Conservation (phyloP, 176 grass and related monocot species). For the Oryza punctata region DNA sequence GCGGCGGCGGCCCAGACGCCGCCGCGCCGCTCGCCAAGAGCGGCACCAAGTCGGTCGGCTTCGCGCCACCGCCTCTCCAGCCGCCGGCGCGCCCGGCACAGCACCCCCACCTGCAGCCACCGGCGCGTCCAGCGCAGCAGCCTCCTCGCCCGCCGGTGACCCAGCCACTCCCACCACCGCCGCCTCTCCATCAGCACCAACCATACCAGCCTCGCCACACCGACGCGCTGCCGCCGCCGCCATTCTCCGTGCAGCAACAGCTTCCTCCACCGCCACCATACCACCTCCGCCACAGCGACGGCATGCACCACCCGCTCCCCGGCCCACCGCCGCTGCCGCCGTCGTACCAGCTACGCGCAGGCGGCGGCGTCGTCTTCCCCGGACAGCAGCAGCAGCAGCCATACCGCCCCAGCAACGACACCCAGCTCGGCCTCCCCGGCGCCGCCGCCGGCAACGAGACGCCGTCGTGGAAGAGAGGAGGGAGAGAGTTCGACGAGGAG, state of each 20-base stretch:
- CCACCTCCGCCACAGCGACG: slow-evolving; percentile 26
- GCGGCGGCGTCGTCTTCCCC: background rate
- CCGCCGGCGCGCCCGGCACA: slow-evolving; percentile 21
- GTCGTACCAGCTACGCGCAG: slow-evolving; percentile 13
- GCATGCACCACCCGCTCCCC: background rate
- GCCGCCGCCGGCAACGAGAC: background rate
- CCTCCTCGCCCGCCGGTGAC: slow-evolving; percentile 3
- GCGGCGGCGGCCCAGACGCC: background rate
- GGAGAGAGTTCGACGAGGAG: slow-evolving; percentile 46
- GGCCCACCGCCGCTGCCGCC: slow-evolving; percentile 32
- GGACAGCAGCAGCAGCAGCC: slow-evolving; percentile 28
- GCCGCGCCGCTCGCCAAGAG: background rate
- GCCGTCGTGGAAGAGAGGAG: slow-evolving; percentile 37
- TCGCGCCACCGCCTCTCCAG: slow-evolving; percentile 33
- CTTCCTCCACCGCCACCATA: background rate
- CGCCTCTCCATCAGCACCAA: background rate
- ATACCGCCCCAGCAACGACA: background rate
- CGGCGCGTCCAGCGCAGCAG: slow-evolving; percentile 24
- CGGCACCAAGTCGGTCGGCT: slow-evolving; percentile 30
- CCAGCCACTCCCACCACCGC: slow-evolving; percentile 37
- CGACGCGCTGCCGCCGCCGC: background rate
- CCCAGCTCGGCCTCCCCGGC: background rate
- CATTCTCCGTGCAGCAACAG: slow-evolving; percentile 19
- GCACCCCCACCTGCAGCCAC: slow-evolving; percentile 11
- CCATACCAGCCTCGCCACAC: slow-evolving; percentile 27